Percentiles rank a stretch among this genome's conserved stretches.
phyloP scores from a whole-genome alignment of 148 eudicot species.

The Mesembryanthemum crystallinum region DNA sequence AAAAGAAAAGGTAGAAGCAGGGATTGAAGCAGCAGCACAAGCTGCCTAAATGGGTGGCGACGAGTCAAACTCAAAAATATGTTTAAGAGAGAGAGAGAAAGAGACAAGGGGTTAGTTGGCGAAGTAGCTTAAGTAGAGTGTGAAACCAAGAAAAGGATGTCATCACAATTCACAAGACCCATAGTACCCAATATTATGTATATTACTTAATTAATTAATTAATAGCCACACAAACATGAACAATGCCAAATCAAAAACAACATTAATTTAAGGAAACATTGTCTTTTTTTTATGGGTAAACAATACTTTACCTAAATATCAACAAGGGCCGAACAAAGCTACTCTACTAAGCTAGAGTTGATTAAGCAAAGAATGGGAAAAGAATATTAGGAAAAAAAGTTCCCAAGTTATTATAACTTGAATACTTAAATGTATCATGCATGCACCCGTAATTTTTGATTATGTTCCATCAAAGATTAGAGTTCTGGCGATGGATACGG shows the following conservation, averaged over 20 bases:
- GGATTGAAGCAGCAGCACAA: neutral
- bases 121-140: conserved; percentile 32
- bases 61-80: conserved; percentile 22
- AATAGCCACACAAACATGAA: neutral
- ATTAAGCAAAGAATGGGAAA: too few relatives aligned
- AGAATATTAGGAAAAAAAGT: too few relatives aligned
- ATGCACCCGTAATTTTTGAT: too few relatives aligned
- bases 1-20: neutral
- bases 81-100: neutral
- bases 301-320: conserved; percentile 24
- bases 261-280: neutral
- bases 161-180: conserved; percentile 9
- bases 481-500: too few relatives aligned
- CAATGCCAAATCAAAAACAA: neutral
- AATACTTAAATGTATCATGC: too few relatives aligned
- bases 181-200: neutral
- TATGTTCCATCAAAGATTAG: too few relatives aligned
- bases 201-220: too few relatives aligned
- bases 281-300: conserved; percentile 18
- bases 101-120: conserved; percentile 28
- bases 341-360: too few relatives aligned
- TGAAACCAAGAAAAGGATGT: conserved; percentile 30
- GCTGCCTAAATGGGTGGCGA: conserved; percentile 20
- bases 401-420: too few relatives aligned
- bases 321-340: too few relatives aligned